Base-by-base conservation (phyloP, 2,329 filamentous ascomycete genomes). In the Camillea tinctor region DNA sequence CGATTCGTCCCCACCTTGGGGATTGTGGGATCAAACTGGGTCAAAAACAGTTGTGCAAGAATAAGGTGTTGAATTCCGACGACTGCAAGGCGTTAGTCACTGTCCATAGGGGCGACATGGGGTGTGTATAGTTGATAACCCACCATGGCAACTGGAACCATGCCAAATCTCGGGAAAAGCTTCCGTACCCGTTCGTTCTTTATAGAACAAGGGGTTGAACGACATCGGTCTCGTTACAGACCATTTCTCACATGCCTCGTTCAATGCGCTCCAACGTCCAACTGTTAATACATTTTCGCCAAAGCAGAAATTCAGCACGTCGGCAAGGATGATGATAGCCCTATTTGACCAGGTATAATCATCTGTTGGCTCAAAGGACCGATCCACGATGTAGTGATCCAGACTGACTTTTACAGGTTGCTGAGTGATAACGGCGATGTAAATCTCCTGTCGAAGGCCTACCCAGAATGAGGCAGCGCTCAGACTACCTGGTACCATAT, bases 221-320 rank as follows among this genome's bases (percentile, higher is more conserved):
- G 81, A 83, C 1, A 74, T 56, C 1, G 84, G 84, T 52, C 80
- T 77, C 23, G 72, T 71, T 5, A 73, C 69, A 15, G 76, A 67
- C 84, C 84, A 86, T 21, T 74, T 71, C 30, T 75, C 69, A 55
- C 79, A 77, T 59, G 80, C 81, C 5, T 76, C 71, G 11, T 78
- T 71, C 13, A 87, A 72, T 22, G 77, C 74, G 6, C 70, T 73
- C 75, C 83, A 85, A 20, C 72, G 68, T 62, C 60, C 62, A 50
- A 55, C 72, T 62, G 59, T 74, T 63, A 67, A 69, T 64, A 73
- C 69, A 17, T 66, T 69, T 17, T 78, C 74, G 1, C 80, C 79
- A 64, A 88, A 88, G 68, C 86, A 89, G 66, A 82, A 87, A 61
- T 87, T 84, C 17, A 89, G 73, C 1, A 88, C 83, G 62, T 88